A percentile compares a stretch with the other conserved stretches of the same genome.
These are phyloP conservation scores for Leccinum variicolor DNA, from an alignment of 768 basidiomycete species.

Conservation along the genomic window DNA sequence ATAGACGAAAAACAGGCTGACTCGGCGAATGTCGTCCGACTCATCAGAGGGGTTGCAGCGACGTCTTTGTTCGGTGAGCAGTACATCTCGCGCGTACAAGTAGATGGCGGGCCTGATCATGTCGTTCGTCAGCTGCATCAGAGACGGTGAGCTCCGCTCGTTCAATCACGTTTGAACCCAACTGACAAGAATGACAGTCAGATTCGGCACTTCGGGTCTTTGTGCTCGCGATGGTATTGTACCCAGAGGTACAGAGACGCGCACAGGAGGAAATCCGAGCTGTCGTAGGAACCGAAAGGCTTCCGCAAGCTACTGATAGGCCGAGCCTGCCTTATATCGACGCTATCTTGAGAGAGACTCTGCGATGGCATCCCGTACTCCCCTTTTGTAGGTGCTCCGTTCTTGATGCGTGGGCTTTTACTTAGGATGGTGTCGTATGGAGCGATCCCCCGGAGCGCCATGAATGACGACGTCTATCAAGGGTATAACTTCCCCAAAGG, in stretches of 20 bases:
- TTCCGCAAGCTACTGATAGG: background rate
- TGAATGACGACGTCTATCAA: slow-evolving; percentile 6
- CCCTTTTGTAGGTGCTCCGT: slow-evolving; percentile 4
- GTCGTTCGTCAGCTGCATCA: background rate
- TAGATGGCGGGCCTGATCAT: background rate
- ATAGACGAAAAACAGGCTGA: slow-evolving; percentile 1
- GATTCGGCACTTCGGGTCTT: slow-evolving; percentile 1
- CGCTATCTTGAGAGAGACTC: background rate
- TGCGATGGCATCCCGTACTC: slow-evolving; percentile 7
- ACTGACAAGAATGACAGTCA: background rate
- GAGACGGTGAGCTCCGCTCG: slow-evolving; percentile 2
- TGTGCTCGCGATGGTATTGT: slow-evolving; percentile 6
- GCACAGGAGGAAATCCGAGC: slow-evolving; percentile 6
- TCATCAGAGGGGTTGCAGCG: slow-evolving; percentile 5
- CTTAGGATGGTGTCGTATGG: background rate
- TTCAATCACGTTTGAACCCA: background rate
- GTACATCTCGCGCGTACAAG: background rate
- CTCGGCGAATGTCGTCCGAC: background rate
- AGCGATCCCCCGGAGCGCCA: slow-evolving; percentile 7
- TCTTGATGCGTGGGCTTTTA: background rate
- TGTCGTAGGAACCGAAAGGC: slow-evolving; percentile 5
- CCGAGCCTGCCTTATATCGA: background rate
- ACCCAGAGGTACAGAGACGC: slow-evolving; percentile 7
- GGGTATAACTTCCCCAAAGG: slow-evolving; percentile 11
- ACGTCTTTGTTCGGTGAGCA: slow-evolving; percentile 5